These are phyloP conservation scores for Acacia pycnantha DNA, from an alignment of 331 rosid species.

Conservation along the genomic window DNA sequence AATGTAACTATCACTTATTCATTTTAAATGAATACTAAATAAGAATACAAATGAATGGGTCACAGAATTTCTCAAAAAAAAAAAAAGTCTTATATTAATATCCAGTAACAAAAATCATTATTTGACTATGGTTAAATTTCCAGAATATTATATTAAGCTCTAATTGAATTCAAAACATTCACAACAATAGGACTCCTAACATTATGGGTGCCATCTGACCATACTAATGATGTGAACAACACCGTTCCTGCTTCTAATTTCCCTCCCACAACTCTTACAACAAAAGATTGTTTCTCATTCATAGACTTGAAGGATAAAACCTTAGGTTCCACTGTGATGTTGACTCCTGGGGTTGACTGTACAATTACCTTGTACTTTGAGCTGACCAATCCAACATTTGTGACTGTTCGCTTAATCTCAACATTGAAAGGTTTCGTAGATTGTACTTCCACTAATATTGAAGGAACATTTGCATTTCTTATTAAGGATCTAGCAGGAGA, in stretches of 20 bases:
- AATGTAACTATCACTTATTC: no score
- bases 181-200: constrained; percentile 5
- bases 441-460: background rate
- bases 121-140: background rate
- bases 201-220: constrained; percentile 21
- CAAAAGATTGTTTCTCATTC: constrained; percentile 16
- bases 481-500: background rate
- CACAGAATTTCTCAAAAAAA: background rate
- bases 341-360: background rate
- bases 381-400: constrained; percentile 20
- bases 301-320: constrained; percentile 10
- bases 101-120: background rate
- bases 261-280: background rate
- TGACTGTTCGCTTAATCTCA: background rate
- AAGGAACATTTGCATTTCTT: constrained; percentile 16
- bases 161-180: background rate
- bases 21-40: no score
- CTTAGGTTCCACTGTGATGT: constrained; percentile 13
- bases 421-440: background rate
- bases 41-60: background rate
- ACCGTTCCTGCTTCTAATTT: background rate
- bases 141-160: background rate
- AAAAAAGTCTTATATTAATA: background rate
- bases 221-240: background rate
- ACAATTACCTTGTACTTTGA: background rate